A percentile compares a stretch with the other conserved stretches of the same genome.
Conservation (phyloP, 106 monocot species). For the Ottelia alismoides region DNA sequence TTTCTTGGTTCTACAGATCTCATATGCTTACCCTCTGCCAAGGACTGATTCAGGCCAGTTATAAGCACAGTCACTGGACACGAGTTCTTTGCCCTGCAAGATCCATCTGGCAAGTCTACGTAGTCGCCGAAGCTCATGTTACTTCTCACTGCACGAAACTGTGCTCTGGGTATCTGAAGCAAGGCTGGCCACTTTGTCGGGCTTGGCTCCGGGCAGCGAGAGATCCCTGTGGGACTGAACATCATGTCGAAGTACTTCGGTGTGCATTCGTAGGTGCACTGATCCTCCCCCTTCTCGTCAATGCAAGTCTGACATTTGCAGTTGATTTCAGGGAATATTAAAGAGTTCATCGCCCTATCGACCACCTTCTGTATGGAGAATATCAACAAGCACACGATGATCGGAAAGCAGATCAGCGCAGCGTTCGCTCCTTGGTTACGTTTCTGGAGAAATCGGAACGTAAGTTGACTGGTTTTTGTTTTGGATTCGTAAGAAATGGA, state of each 20-base stretch:
- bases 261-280: background rate
- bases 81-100: background rate
- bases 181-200: background rate
- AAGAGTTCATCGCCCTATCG: background rate
- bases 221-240: background rate
- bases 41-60: background rate
- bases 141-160: background rate
- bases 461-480: too few relatives aligned
- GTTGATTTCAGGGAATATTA: background rate
- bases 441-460: background rate
- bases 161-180: background rate
- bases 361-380: background rate
- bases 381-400: background rate
- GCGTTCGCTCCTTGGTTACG: background rate
- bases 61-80: background rate
- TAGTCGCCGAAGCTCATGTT: background rate
- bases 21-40: background rate
- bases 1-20: too few relatives aligned
- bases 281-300: background rate
- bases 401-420: background rate
- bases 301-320: background rate
- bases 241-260: slow-evolving; percentile 5
- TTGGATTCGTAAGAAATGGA: too few relatives aligned
- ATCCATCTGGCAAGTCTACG: background rate
- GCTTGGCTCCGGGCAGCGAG: background rate